phyloP scores from a whole-genome alignment of 768 basidiomycete species.

The Tubosaeta brunneosetosa region DNA sequence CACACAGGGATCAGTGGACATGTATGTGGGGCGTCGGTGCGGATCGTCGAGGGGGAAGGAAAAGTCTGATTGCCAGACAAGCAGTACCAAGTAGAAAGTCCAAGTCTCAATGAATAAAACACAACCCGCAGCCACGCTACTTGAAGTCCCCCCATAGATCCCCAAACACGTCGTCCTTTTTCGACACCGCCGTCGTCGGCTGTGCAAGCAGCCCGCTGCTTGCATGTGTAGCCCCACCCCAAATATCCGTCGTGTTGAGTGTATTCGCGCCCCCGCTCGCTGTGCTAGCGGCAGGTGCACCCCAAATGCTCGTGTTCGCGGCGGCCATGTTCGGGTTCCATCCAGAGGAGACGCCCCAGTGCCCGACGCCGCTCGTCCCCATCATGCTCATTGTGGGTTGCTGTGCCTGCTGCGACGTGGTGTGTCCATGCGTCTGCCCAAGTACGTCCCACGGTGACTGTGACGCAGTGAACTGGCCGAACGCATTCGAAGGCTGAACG shows the following conservation, averaged over 20 bases:
- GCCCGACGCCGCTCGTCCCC: conserved; percentile 47
- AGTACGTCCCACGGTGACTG: conserved; percentile 25
- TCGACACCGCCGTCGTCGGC: conserved; percentile 32
- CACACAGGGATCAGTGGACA: too few species aligned
- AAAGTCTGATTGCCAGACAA: too few species aligned
- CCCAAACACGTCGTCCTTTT: conserved; percentile 78
- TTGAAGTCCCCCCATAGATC: conserved; percentile 85
- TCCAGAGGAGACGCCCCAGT: conserved; percentile 66
- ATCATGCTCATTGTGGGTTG: conserved; percentile 46
- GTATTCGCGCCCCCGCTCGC: conserved; percentile 1
- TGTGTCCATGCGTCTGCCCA: conserved; percentile 2
- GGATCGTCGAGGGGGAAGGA: too few species aligned
- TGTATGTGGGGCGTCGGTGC: too few species aligned
- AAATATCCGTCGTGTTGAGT: conserved; percentile 50
- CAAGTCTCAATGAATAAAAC: too few species aligned
- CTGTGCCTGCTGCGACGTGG: conserved; percentile 24
- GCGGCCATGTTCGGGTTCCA: conserved; percentile 42
- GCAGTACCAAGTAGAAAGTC: too few species aligned
- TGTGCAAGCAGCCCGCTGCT: conserved; percentile 33
- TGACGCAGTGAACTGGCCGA: conserved; percentile 34
- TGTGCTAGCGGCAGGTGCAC: conserved; percentile 12
- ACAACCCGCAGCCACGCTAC: conserved; percentile 29
- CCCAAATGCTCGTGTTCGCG: conserved; percentile 34
- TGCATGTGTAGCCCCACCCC: conserved; percentile 43
- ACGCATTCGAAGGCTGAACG: conserved; percentile 11